Evolutionary conservation across 2,329 filamentous ascomycete genomes (phyloP).

Genomic region (Sclerotinia trifoliorum): DNA sequence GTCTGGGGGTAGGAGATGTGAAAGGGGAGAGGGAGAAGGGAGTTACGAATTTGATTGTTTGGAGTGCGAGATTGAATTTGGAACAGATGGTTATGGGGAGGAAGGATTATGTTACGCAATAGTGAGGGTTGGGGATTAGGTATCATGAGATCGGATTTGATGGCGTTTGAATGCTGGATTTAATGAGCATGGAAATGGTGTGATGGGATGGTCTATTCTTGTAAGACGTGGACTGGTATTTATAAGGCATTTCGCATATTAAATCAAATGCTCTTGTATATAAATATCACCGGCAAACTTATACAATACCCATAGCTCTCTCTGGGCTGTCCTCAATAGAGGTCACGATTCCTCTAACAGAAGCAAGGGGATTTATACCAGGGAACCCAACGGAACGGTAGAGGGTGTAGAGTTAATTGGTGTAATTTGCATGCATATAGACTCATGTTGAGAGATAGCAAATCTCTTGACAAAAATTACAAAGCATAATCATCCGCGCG

Average conservation of each 20-base stretch:
- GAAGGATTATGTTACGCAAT: not conserved
- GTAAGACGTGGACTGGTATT: not conserved
- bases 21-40: constrained; percentile 37
- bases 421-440: not conserved
- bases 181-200: no score
- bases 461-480: no score
- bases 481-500: no score
- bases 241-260: no score
- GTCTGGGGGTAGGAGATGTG: not conserved
- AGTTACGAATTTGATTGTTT: constrained; percentile 41
- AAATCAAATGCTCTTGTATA: no score
- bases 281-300: not conserved
- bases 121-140: not conserved
- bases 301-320: not conserved
- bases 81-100: constrained; percentile 36
- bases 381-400: no score
- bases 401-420: not conserved
- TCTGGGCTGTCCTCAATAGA: rapidly evolving
- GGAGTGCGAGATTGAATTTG: constrained; percentile 41
- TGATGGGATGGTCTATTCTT: not conserved
- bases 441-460: no score
- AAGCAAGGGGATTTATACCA: no score
- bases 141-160: no score
- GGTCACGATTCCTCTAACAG: not conserved
- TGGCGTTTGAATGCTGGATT: not conserved